Base-by-base conservation (phyloP, 2,329 filamentous ascomycete species). In the Colletotrichum sp. region DNA sequence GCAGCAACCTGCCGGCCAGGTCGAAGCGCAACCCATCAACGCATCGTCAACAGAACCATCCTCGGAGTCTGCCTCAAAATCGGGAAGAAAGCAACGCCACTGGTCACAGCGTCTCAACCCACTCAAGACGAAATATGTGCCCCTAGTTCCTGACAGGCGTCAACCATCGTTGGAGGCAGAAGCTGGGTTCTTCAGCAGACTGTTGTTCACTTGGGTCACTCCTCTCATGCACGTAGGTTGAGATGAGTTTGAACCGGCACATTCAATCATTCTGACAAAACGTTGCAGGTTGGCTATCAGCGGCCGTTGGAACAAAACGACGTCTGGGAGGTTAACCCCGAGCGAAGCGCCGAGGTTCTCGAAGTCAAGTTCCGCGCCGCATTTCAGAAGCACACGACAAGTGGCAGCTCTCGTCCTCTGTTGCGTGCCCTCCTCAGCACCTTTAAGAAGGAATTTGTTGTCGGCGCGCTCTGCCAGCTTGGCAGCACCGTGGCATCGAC, bases 281-380 rank as follows among this genome's bases (percentile, higher is more conserved):
- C 0, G 2, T 21, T 66, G 34, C 78, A 94, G 92, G 90, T 91
- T 54, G 96, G 96, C 51, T 98, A 98, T 83, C 92, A 94, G 80
- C 92, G 96, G 16, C 91, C 92, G 2, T 88, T 98, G 2, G 93
- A 98, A 79, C 85, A 92, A 70, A 94, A 94, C 77, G 96, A 98
- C 81, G 91, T 98, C 70, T 98, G 95, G 93, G 85, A 88, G 2
- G 93, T 98, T 77, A 98, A 98, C 76, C 95, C 95, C 0, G 85
- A 93, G 72, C 89, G 96, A 73, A 89, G 91, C n/a, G 91, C 94
- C 58, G 91, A 94, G 75, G 82, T 91, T 93, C 11, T 82, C 84
- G 9, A 93, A 88, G 77, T 85, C 98, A 58, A 88, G 92, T 73
- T 87, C 86, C 8, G 90, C 93, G 0, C 95, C 98, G 81, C 86